A percentile compares a stretch with the other conserved stretches of the same genome.
These are phyloP conservation scores for Sporobolomyces phaffii DNA, from an alignment of 768 basidiomycete species.

Conservation along the genomic window DNA sequence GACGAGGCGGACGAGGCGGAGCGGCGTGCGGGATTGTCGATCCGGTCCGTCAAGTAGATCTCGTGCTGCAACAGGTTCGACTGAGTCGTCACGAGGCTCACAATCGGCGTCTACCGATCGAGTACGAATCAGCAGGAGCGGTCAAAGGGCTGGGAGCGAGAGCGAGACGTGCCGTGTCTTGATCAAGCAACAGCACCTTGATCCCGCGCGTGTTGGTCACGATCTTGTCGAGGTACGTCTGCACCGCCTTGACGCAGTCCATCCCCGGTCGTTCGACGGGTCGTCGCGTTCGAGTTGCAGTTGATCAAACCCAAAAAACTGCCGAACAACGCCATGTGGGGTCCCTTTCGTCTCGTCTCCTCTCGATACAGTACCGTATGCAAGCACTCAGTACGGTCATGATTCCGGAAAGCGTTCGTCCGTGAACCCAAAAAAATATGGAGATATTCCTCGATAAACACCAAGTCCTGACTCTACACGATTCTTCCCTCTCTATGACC, in stretches of 20 bases:
- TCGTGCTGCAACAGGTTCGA: slow-evolving; percentile 88
- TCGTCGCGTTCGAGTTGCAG: neutral
- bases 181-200: slow-evolving; percentile 91
- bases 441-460: no score
- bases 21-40: slow-evolving; percentile 66
- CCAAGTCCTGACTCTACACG: no score
- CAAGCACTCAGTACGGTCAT: no score
- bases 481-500: neutral
- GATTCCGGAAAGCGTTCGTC: no score
- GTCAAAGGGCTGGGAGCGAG: slow-evolving; percentile 47
- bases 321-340: no score
- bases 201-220: slow-evolving; percentile 69
- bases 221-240: slow-evolving; percentile 85
- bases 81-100: slow-evolving; percentile 89
- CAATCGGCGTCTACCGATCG: slow-evolving; percentile 68
- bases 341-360: no score
- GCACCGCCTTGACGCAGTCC: slow-evolving; percentile 93
- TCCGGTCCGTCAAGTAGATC: slow-evolving; percentile 93
- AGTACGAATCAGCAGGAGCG: neutral
- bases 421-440: no score
- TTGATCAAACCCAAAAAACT: no score
- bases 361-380: no score
- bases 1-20: neutral
- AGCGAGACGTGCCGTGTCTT: slow-evolving; percentile 67
- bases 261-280: slow-evolving; percentile 49